Conservation (phyloP, 768 basidiomycete genomes). For the Tylopilus sp. region DNA sequence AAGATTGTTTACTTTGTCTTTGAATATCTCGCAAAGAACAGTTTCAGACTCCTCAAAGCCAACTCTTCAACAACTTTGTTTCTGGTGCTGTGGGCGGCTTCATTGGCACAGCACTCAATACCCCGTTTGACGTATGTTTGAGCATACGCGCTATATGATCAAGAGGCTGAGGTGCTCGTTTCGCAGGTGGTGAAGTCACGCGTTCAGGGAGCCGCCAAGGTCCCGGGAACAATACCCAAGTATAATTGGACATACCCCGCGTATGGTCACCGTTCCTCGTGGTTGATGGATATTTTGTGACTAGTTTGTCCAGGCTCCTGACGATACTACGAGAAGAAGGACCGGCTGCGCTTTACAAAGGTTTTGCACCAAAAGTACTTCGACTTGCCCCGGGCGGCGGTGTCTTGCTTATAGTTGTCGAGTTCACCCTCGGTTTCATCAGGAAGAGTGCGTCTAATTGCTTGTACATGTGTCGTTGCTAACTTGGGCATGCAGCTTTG, state of each 20-base stretch:
- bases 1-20: conserved; percentile 14
- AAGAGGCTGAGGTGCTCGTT: neutral
- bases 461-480: neutral
- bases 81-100: conserved; percentile 90
- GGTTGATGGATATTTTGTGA: neutral
- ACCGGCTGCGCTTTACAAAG: conserved; percentile 82
- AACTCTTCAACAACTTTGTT: conserved; percentile 87
- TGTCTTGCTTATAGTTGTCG: conserved; percentile 90
- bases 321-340: conserved; percentile 89
- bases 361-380: conserved; percentile 93
- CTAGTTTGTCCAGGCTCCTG: conserved; percentile 40
- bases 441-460: conserved; percentile 50
- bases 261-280: conserved; percentile 22
- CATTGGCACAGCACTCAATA: conserved; percentile 87
- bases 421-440: conserved; percentile 76
- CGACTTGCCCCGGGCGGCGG: conserved; percentile 95
- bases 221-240: conserved; percentile 73
- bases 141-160: neutral
- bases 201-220: conserved; percentile 71
- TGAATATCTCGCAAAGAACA: neutral
- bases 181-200: conserved; percentile 90
- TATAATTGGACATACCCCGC: conserved; percentile 97
- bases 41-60: conserved; percentile 55
- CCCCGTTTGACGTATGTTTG: conserved; percentile 61
- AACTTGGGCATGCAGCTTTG: conserved; percentile 17